Percentiles rank a stretch among this genome's conserved stretches.
phyloP scores from a whole-genome alignment of 2,329 filamentous ascomycete genomes.

The Claviceps pazoutovae region DNA sequence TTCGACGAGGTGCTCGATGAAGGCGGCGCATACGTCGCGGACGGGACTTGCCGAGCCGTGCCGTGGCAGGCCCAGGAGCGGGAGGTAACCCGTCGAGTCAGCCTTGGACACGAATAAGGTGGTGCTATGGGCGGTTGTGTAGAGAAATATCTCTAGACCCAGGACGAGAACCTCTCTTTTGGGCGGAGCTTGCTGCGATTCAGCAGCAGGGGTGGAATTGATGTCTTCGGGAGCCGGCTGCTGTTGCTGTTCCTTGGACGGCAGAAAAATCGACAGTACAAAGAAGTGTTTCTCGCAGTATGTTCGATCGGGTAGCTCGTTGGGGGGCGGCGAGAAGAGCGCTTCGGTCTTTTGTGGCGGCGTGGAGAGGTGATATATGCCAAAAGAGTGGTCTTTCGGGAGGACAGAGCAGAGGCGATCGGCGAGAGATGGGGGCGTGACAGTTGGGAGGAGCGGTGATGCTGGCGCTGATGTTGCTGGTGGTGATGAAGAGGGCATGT shows the following conservation, averaged over 20 bases:
- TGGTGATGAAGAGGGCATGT: not conserved
- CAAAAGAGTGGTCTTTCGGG: slow-evolving; percentile 44
- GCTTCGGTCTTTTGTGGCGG: slow-evolving; percentile 60
- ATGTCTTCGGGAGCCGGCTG: not conserved
- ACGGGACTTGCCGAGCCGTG: slow-evolving; percentile 57
- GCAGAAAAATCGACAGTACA: slow-evolving; percentile 32
- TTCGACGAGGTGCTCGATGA: slow-evolving; percentile 61
- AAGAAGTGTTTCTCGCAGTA: slow-evolving; percentile 76
- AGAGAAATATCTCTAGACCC: slow-evolving; percentile 78
- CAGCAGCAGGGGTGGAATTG: not conserved
- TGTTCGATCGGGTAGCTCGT: slow-evolving; percentile 58
- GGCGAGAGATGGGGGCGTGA: not conserved
- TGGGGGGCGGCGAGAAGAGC: slow-evolving; percentile 67
- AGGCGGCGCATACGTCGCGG: slow-evolving; percentile 57
- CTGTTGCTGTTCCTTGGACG: slow-evolving; percentile 1
- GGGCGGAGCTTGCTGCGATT: not conserved
- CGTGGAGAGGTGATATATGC: slow-evolving; percentile 76
- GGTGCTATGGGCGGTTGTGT: slow-evolving; percentile 64
- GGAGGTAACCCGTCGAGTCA: slow-evolving; percentile 82
- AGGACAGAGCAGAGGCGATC: slow-evolving; percentile 31
- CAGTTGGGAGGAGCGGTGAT: not conserved
- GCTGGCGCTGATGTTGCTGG: not conserved
- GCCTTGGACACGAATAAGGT: slow-evolving; percentile 94
- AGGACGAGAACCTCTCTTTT: slow-evolving; percentile 53
- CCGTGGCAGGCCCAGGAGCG: slow-evolving; percentile 48